phyloP scores from a whole-genome alignment of 495 filamentous ascomycete genomes.

The Geoglossum glabrum region DNA sequence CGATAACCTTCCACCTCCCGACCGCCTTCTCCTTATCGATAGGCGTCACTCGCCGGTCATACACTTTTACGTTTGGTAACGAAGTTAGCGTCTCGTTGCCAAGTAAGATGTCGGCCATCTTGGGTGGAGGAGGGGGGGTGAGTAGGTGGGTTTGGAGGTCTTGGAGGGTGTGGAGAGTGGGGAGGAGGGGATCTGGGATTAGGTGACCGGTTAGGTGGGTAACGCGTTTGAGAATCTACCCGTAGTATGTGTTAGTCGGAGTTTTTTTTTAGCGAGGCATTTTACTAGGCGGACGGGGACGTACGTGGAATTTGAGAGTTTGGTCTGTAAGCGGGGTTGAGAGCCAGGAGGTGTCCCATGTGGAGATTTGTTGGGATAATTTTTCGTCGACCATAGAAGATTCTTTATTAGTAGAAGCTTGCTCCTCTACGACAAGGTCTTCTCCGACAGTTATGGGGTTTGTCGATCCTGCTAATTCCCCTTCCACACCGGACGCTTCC shows the following conservation, averaged over 20 bases:
- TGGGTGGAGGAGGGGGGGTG: constrained; percentile 32
- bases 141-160: constrained; percentile 32
- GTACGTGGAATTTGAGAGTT: constrained; percentile 51
- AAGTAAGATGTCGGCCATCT: constrained; percentile 25
- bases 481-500: background rate
- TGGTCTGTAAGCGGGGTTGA: constrained; percentile 33
- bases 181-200: constrained; percentile 46
- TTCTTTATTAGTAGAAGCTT: background rate
- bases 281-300: constrained; percentile 16
- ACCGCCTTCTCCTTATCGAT: constrained; percentile 53
- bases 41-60: constrained; percentile 34
- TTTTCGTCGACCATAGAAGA: background rate
- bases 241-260: background rate
- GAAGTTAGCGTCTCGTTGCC: constrained; percentile 21
- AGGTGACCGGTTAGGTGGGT: constrained; percentile 56
- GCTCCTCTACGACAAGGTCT: background rate
- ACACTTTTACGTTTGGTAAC: constrained; percentile 53
- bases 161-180: constrained; percentile 29
- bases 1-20: constrained; percentile 72
- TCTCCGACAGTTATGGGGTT: background rate
- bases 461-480: background rate
- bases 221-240: constrained; percentile 53
- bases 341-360: constrained; percentile 23
- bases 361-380: constrained; percentile 1
- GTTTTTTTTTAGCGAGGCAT: background rate